Base-by-base conservation (phyloP, 2,329 filamentous ascomycete genomes). In the Fusarium tuaranense region DNA sequence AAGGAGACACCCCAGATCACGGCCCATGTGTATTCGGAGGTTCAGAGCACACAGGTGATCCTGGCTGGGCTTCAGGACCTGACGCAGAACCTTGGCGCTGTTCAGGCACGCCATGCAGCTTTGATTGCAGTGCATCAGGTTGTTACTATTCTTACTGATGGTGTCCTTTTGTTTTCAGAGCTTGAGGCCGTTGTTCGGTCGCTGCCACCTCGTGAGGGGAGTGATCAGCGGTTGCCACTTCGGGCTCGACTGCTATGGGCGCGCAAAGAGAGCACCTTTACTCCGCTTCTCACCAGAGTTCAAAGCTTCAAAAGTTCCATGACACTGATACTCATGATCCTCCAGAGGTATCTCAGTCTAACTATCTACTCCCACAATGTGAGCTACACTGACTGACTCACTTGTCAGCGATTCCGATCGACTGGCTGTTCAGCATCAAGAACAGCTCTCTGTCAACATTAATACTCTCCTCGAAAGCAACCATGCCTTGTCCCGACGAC, bases 371-470 rank as follows among this genome's bases (percentile, higher is more conserved):
- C 30, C 2, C 30, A 32, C 30, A 32, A 32, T 32, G 30, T 32
- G 30, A 32, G 9, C 30, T 32, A 32, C 30, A 32, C 30, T 32
- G 1, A 32, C 30, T 44, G 2, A 27, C 12, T 30, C 4, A n/a
- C 30, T 32, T 32, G 9, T 32, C 16, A 62, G 59, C 14, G 39
- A 62, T 22, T 62, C 38, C 12, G 39, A 62, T 25, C 59, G 25
- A 12, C 4, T 61, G 12, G 58, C 58, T 0, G 8, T 32, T 5
- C 39, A 62, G 10, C 59, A 62, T 30, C 59, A 62, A 14, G 39
- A 80, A 57, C 78, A 82, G 57, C 77, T 81, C 16, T 79, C 80
- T 2, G 36, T 60, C 8, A 60, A 30, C 7, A 44, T 60, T 7
- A 64, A 65, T 2, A 0, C 12, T 8, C 72, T 75, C 1, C 14